Base-by-base conservation (phyloP, 75 land plant species). In the Picea glauca region DNA sequence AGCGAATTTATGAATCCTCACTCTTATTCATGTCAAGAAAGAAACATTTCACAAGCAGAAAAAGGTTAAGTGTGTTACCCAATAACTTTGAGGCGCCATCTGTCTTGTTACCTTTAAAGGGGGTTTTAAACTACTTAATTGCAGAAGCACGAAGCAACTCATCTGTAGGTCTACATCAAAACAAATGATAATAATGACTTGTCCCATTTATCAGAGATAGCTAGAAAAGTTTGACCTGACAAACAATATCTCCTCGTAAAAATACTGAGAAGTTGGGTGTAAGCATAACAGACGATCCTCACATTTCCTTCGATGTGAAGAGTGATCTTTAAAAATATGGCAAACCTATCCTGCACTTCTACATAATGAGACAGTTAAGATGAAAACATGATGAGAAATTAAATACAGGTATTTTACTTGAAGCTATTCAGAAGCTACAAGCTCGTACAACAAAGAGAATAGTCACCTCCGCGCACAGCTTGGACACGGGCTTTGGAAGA, bases 11-110 rank as follows among this genome's bases (percentile, higher is more conserved):
- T 43, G 54, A 35, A 70, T 70, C 46, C 21, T 35, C 40, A 20
- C 23, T n/a, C 74, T 40, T 70, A 43, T 70, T 70, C 74, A 70
- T 70, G 40, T 70, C 7, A 70, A 70, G 74, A 23, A 70, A 70
- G 23, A 40, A 70, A 70, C 74, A 70, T 43, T 70, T 43, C 54
- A 70, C 54, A 43, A 70, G 74, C 74, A 70, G 23, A 70, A 70
- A 63, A 70, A 70, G 74, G 74, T 70, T 38, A 70, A 70, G 74
- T 70, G 50, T 70, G 74, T 70, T 70, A 70, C 74, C 74, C 54
- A 70, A 43, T 40, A 70, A 70, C 26, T 70, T 70, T 70, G 74
- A 70, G n/a, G 56, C 54, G 74, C 74, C 74, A 70, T 70, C 74
- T 70, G n/a, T 43, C 23, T 50, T 70, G 74, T 70, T 70, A 70